Evolutionary conservation across 257 asterid genomes (phyloP).

Genomic region (Lavandula angustifolia): DNA sequence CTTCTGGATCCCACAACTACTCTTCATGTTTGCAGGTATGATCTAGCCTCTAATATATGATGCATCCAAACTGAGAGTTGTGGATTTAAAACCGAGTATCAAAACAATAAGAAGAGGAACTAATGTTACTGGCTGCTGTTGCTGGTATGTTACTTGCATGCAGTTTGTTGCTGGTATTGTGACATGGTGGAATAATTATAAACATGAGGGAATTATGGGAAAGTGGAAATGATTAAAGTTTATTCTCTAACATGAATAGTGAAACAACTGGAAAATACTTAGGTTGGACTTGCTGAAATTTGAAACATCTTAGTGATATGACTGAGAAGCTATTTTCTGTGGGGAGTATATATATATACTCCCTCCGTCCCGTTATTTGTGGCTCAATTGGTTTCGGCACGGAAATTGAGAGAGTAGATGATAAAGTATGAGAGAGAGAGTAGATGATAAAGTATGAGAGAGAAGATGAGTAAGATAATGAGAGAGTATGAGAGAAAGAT

Average conservation of each 20-base stretch:
- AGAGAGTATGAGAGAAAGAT: no score
- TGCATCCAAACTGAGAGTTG: no score
- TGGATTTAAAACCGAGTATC: no score
- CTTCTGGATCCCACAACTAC: constrained; percentile 87
- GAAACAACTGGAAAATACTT: not conserved
- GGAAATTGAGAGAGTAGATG: no score
- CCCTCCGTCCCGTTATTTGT: no score
- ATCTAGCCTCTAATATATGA: no score
- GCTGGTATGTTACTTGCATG: constrained; percentile 7
- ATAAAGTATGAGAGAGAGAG: no score
- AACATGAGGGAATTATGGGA: constrained; percentile 2
- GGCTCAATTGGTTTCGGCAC: no score
- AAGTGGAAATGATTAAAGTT: constrained; percentile 1
- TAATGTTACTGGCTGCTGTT: constrained; percentile 4
- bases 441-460: no score
- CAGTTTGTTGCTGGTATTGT: constrained; percentile 3
- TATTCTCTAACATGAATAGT: not conserved
- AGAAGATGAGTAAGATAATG: no score
- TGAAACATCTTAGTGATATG: constrained; percentile 21
- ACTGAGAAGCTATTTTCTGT: constrained; percentile 14
- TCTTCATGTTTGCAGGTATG: constrained; percentile 76
- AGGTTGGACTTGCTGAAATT: constrained; percentile 20
- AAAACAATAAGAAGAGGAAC: constrained; percentile 13
- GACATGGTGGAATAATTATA: constrained; percentile 4
- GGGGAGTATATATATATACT: not conserved